Conservation (phyloP, 108 stramenopile genomes). For the Fistulifera solaris region DNA sequence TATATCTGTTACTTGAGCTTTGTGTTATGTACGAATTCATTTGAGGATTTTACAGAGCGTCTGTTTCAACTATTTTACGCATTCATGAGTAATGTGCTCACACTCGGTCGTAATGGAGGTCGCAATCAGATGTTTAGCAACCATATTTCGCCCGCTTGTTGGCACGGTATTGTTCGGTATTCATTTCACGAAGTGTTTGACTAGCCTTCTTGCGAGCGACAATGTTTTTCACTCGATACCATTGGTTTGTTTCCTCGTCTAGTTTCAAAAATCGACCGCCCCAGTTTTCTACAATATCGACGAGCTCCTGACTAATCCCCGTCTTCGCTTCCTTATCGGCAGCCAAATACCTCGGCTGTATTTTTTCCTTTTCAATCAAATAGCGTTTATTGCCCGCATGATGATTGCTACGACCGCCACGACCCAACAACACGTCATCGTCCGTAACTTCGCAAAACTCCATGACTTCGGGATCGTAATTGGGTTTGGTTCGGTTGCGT, state of each 20-base stretch:
- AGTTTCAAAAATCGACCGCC: conserved; percentile 34
- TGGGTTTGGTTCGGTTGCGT: conserved; percentile 8
- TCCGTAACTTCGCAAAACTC: conserved; percentile 14
- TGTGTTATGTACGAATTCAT: too few species aligned
- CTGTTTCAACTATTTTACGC: too few species aligned
- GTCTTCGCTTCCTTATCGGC: conserved; percentile 31
- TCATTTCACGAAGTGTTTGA: conserved; percentile 39
- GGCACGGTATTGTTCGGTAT: conserved; percentile 25
- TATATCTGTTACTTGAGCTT: too few species aligned
- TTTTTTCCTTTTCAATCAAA: conserved; percentile 20
- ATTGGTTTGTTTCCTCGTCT: conserved; percentile 10
- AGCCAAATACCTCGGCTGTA: conserved; percentile 19
- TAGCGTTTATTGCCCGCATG: conserved; percentile 36
- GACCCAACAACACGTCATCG: conserved; percentile 30
- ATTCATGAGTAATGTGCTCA: too few species aligned
- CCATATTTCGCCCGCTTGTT: conserved; percentile 31
- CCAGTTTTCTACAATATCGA: conserved; percentile 15
- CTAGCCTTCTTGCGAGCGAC: conserved; percentile 32
- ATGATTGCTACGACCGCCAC: conserved; percentile 33
- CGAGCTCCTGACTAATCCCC: conserved; percentile 19
- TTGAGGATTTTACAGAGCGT: too few species aligned
- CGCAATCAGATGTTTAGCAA: not conserved
- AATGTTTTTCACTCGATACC: conserved; percentile 23
- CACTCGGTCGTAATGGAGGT: too few species aligned
- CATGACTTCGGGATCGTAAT: conserved; percentile 21